These are phyloP conservation scores for Pseudocercospora vitis DNA, from an alignment of 2,329 filamentous ascomycete genomes.

Conservation along the genomic window DNA sequence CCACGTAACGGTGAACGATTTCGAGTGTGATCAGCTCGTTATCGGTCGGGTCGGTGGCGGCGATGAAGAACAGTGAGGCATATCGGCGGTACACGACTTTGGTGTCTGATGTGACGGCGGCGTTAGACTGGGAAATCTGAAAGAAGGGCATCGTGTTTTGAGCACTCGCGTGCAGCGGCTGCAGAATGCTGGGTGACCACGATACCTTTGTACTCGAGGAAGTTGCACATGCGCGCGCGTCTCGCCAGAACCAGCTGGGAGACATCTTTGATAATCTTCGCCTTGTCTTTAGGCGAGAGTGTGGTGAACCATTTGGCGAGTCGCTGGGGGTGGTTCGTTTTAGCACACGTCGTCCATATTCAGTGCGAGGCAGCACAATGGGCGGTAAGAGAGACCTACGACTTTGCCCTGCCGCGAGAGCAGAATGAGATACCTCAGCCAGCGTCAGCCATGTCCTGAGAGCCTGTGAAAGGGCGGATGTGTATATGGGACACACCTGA, in stretches of 20 bases:
- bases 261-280: constrained; percentile 99
- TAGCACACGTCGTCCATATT: constrained; percentile 16
- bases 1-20: constrained; percentile 97
- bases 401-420: constrained; percentile 99
- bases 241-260: constrained; percentile 94
- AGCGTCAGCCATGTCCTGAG: constrained; percentile 22
- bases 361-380: constrained; percentile 20
- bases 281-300: constrained; percentile 94
- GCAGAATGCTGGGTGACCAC: constrained; percentile 26
- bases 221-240: constrained; percentile 99
- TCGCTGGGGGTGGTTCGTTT: constrained; percentile 59
- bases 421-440: constrained; percentile 85
- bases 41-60: constrained; percentile 92
- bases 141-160: constrained; percentile 10
- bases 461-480: too few relatives aligned
- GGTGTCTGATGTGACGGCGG: constrained; percentile 63
- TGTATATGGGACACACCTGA: constrained; percentile 48
- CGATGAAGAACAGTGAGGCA: constrained; percentile 98
- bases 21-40: constrained; percentile 98
- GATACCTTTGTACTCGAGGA: constrained; percentile 96
- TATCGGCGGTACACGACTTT: constrained; percentile 99
- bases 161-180: constrained; percentile 15
- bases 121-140: constrained; percentile 21
- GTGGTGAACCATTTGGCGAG: constrained; percentile 99
- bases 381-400: constrained; percentile 60